Base-by-base conservation (phyloP, 257 asterid genomes). In the Gentiana straminea region DNA sequence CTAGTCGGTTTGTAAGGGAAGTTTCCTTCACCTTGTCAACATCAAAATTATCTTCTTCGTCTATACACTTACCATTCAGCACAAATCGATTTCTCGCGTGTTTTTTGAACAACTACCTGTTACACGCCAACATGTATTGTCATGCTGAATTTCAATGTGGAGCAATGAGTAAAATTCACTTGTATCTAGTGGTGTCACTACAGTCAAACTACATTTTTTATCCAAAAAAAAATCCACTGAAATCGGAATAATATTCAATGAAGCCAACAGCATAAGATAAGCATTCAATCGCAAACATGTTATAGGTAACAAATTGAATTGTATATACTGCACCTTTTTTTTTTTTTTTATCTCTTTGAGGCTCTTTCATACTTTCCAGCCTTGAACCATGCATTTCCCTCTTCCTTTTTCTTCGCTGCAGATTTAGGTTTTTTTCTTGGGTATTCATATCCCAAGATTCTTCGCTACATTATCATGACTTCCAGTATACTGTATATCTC, bases 11-110 rank as follows among this genome's bases (percentile, higher is more conserved):
- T 48, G 54, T 71, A 11, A 65, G 58, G 68, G 86, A 63, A 48
- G 35, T 69, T 41, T 46, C 70, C 32, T 77, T 77, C 45, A 44
- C 63, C 43, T 60, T 72, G 49, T 60, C 81, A 67, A 47, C 69
- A 52, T 72, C 79, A 5, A 55, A 34, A 49, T 68, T 84, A 68
- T 54, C 58, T 73, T 87, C 94, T 36, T 89, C 95, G 79, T 81
- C 96, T 73, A 82, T 84, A 61, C 70, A 64, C 68, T 91, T 91
- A 52, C 96, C 98, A 68, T 87, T 91, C 52, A 75, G 80, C 74
- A 15, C 24, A 15, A 15, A 0, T 15, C 24, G 24, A 15, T 15
- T 15, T 15, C 24, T 15, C 24, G 24, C 24, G 24, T 15, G 24
- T 15, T 15, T 15, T 15, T 15, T 15, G 24, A 15, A 15, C 24